Conservation (phyloP, 306 rosid species). For the Corylus heterophylla region DNA sequence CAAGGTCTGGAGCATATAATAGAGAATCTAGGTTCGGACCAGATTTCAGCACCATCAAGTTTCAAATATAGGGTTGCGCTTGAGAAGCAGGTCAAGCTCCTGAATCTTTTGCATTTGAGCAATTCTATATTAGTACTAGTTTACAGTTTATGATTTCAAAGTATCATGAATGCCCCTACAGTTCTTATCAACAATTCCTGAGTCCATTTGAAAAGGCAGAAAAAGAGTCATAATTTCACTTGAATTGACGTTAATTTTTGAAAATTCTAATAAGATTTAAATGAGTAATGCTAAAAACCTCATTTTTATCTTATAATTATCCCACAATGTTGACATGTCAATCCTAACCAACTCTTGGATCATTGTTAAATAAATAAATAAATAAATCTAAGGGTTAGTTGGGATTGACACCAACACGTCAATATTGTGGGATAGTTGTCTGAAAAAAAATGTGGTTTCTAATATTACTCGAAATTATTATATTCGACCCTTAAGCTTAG, state of each 20-base stretch:
- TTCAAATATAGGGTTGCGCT: conserved; percentile 85
- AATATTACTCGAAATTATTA: background rate
- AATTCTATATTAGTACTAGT: background rate
- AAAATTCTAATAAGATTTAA: background rate
- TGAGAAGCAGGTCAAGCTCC: conserved; percentile 80
- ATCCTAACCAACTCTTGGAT: too few relatives aligned
- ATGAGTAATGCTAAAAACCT: too few relatives aligned
- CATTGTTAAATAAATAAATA: too few relatives aligned
- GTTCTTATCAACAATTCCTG: background rate
- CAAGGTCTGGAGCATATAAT: conserved; percentile 67
- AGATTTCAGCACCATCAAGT: conserved; percentile 69
- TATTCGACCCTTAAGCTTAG: conserved; percentile 2
- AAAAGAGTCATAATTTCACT: too few relatives aligned
- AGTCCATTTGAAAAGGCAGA: background rate
- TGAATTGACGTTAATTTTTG: too few relatives aligned
- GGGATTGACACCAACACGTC: too few relatives aligned
- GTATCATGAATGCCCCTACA: background rate
- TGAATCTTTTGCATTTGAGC: conserved; percentile 11
- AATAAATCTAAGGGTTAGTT: too few relatives aligned
- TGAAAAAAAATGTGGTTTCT: too few relatives aligned
- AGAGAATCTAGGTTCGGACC: conserved; percentile 68
- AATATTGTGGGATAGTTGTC: too few relatives aligned
- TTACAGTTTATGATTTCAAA: background rate
- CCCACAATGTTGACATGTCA: too few relatives aligned
- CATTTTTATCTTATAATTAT: too few relatives aligned